Percentiles rank a stretch among this genome's conserved stretches.
These are phyloP conservation scores for Rosa hybrid DNA, from an alignment of 331 rosid species.

Conservation along the genomic window DNA sequence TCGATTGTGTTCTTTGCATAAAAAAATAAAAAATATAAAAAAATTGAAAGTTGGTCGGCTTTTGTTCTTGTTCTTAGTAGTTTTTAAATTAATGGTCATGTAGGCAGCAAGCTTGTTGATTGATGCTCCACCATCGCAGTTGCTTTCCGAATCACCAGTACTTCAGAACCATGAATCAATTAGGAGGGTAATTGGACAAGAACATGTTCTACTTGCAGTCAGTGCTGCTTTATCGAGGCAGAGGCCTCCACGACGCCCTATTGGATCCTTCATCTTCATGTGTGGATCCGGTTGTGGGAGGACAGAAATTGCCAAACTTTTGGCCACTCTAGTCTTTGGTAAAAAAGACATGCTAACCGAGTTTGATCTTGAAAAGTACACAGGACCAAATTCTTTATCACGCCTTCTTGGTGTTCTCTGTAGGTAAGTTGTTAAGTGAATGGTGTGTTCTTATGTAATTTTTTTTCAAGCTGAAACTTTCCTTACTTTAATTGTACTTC, in stretches of 20 bases:
- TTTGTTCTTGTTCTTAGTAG: neutral
- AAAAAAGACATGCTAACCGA: conserved; percentile 24
- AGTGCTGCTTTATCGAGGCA: conserved; percentile 25
- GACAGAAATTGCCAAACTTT: conserved; percentile 21
- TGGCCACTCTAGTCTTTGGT: conserved; percentile 21
- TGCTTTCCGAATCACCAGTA: conserved; percentile 7
- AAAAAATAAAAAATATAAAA: neutral
- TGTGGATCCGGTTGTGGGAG: conserved; percentile 29
- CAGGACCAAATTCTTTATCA: conserved; percentile 21
- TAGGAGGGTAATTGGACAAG: conserved; percentile 27
- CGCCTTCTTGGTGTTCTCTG: conserved; percentile 1
- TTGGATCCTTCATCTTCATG: conserved; percentile 30
- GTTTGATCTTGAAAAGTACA: conserved; percentile 20
- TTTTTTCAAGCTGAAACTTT: neutral
- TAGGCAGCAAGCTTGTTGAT: conserved; percentile 13
- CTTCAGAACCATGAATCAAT: conserved; percentile 28
- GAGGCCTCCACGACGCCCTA: conserved; percentile 24
- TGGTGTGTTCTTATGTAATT: neutral
- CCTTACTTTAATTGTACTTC: neutral
- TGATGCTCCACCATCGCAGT: conserved; percentile 17
- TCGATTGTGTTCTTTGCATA: neutral
- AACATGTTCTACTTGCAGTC: conserved; percentile 20
- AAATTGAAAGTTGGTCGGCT: neutral
- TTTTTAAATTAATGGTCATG: neutral
- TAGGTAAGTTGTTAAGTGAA: conserved; percentile 9